Base-by-base conservation (phyloP, 257 asterid genomes). In the Nicotiana knightiana region DNA sequence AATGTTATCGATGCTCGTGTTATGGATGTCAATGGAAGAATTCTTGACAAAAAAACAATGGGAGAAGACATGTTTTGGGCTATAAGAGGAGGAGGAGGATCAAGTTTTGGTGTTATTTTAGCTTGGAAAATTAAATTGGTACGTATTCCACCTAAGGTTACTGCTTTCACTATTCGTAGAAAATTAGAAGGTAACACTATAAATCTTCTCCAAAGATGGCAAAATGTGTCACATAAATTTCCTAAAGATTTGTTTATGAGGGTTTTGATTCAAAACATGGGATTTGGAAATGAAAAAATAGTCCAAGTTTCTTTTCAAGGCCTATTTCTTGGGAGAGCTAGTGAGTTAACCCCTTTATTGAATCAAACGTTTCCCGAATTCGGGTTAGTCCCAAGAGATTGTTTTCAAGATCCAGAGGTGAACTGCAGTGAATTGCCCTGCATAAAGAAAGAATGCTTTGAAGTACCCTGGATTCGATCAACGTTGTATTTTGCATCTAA, bases 51-150 rank as follows among this genome's bases (percentile, higher is more conserved):
- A 30, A 17, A 76, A 1, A n/a, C 79, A 0, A 86, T 86, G 87
- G 87, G 87, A 8, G 54, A 79, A 30, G 87, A 84, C 59, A 33
- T 84, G 59, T 87, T 87, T 11, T 87, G 88, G 90, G 86, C 87
- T 6, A 87, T 84, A 33, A 55, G 86, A 59, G 89, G 89, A 10
- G 89, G 86, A 6, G 86, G 87, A 48, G 86, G 75, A 35, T 85
- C 86, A 0, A 84, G 89, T 68, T 87, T 84, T 75, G 85, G 87
- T 15, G 78, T 82, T 0, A 39, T 79, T 26, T 9, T 76, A 6
- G 57, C 86, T 30, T 87, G 89, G 89, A 87, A 87, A 67, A 76
- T 87, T 54, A 76, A 85, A 5, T 28, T 82, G 0, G 86, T 82
- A 48, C 83, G 48, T 0, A 53, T 87, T 26, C 85, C 89, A 18